Base-by-base conservation (phyloP, 2,329 filamentous ascomycete species). In the Didymella keratinophila region DNA sequence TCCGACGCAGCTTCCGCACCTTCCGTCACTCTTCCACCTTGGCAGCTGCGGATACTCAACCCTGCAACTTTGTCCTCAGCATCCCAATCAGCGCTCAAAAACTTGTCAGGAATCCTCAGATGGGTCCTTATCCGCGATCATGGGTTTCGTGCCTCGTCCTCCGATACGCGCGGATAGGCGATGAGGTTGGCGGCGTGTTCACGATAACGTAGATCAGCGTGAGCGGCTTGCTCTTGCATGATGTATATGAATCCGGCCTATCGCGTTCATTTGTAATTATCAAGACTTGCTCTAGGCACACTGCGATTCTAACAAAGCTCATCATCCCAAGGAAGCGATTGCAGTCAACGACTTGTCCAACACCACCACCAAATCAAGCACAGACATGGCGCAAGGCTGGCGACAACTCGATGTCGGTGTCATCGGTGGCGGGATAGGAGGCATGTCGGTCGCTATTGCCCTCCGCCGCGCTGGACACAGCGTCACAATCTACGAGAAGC, bases 401-500 rank as follows among this genome's bases (percentile, higher is more conserved):
- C 57, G 75, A 47, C 55, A 51, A 25, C 62, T 74, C 2, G 62
- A 60, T 18, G 62, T 82, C 46, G 81, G 72, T 36, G 75, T 84
- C 2, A 70, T 84, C 36, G 83, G 83, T 12, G 83, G 82, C 28
- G 83, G 83, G 7, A 83, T 85, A 52, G 84, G 84, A 23, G 84
- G 84, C 37, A 73, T 86, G 46, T 79, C 78, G 16, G 78, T 77
- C 2, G 81, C 82, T 0, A 82, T 84, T 46, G 79, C 84, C 1
- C 77, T 87, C 6, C 79, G 83, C 21, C 80, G 82, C 21, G 79
- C 80, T 16, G 84, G 84, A 48, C 83, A 86, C 69, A 71, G 76
- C 4, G 83, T 86, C 2, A 88, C 85, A 20, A 83, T 91, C 61
- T 90, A 90, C 68, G 88, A 89, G 70, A 83, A 84, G 36, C 81